phyloP scores from a whole-genome alignment of 768 basidiomycete genomes.

The Clitopilus hobsonii region DNA sequence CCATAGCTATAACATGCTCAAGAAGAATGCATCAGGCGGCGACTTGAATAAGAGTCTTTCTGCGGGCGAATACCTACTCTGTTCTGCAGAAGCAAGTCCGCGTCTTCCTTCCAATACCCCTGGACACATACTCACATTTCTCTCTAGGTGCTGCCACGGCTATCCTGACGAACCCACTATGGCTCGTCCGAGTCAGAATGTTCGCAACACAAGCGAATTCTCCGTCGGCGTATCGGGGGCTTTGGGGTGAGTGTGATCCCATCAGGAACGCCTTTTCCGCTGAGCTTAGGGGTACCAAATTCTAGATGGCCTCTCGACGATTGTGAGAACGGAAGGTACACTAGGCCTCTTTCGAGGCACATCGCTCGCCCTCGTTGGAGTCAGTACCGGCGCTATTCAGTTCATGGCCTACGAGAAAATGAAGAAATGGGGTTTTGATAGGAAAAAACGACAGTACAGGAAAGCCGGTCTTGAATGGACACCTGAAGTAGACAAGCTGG shows the following conservation, averaged over 20 bases:
- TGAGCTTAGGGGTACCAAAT: constrained; percentile 1
- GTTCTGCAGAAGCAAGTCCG: constrained; percentile 96
- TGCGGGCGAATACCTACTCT: constrained; percentile 77
- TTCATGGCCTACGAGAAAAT: constrained; percentile 97
- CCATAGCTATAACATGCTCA: constrained; percentile 90
- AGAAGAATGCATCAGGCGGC: constrained; percentile 68
- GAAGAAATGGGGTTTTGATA: constrained; percentile 85
- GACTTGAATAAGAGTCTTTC: constrained; percentile 66
- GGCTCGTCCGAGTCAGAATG: constrained; percentile 97
- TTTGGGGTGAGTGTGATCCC: constrained; percentile 57
- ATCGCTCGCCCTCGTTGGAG: constrained; percentile 82
- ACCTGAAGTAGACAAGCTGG: constrained; percentile 79
- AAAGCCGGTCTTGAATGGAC: constrained; percentile 62
- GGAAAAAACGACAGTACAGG: constrained; percentile 60
- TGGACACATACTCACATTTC: constrained; percentile 7
- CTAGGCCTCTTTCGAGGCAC: constrained; percentile 86
- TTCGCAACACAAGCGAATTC: constrained; percentile 74
- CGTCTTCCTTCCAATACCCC: constrained; percentile 20
- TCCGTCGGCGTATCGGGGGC: constrained; percentile 70
- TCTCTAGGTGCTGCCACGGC: constrained; percentile 84
- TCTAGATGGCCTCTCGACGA: constrained; percentile 62
- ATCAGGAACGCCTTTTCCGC: neutral
- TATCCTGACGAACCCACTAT: constrained; percentile 93
- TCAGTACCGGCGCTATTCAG: constrained; percentile 91
- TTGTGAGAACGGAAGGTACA: constrained; percentile 71